A percentile compares a stretch with the other conserved stretches of the same genome.
phyloP scores from a whole-genome alignment of 495 filamentous ascomycete species.

The Margaritispora aquatica region DNA sequence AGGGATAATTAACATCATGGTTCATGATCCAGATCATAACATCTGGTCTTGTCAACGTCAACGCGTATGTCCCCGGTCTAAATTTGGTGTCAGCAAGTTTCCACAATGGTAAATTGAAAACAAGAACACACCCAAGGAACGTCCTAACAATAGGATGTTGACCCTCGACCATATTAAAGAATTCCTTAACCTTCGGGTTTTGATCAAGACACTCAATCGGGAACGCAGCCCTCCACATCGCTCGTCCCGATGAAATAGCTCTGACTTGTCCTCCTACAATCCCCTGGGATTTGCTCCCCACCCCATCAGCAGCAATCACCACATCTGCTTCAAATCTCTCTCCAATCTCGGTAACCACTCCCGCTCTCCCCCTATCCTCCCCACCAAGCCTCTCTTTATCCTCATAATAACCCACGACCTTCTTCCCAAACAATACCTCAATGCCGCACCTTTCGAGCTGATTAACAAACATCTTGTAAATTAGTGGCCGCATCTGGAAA shows the following conservation, averaged over 20 bases:
- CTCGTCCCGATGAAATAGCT: conserved; percentile 53
- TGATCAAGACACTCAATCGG: conserved; percentile 14
- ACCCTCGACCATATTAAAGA: not conserved
- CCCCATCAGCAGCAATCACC: conserved; percentile 58
- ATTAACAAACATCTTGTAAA: conserved; percentile 53
- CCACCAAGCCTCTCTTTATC: conserved; percentile 42
- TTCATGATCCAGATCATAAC: not conserved
- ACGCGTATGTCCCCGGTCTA: not conserved
- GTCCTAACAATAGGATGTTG: not conserved
- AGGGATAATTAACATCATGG: not conserved
- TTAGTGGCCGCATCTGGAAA: conserved; percentile 40
- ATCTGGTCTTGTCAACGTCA: not conserved
- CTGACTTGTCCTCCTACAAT: conserved; percentile 53
- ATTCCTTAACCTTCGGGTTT: not conserved
- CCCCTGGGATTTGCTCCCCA: conserved; percentile 51
- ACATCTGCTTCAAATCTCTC: conserved; percentile 48
- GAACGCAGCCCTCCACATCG: conserved; percentile 56
- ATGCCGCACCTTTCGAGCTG: conserved; percentile 51
- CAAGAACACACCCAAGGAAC: not conserved
- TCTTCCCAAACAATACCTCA: conserved; percentile 45
- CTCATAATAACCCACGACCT: conserved; percentile 58
- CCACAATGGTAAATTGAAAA: no score
- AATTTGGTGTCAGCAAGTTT: no score
- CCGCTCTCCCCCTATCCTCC: conserved; percentile 32
- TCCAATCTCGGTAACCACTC: conserved; percentile 39